Evolutionary conservation across 495 filamentous ascomycete species (phyloP).

Genomic region (Talaromyces trachyspermus): DNA sequence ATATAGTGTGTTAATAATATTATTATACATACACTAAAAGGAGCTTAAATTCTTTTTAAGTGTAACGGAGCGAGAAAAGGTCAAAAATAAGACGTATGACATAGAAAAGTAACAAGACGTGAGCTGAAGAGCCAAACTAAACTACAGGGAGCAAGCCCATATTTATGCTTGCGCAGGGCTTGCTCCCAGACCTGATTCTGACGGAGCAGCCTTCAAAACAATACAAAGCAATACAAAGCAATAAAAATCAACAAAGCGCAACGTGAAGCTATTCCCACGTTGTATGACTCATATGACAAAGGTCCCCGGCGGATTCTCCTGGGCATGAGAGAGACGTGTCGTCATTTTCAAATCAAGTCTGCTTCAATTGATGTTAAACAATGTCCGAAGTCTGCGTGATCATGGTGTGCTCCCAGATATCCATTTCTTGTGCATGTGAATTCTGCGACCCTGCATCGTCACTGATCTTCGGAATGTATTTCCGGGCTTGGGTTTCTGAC

Average conservation of each 20-base stretch:
- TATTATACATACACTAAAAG: no score
- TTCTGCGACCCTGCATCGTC: neutral
- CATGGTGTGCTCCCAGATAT: neutral
- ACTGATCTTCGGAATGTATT: neutral
- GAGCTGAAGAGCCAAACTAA: slow-evolving; percentile 3
- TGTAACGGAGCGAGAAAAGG: neutral
- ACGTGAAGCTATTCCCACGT: neutral
- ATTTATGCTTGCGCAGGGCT: neutral
- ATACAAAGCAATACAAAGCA: neutral
- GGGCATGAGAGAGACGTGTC: no score
- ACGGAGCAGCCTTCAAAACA: neutral
- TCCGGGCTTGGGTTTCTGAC: neutral
- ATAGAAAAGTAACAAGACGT: slow-evolving; percentile 5
- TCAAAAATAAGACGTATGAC: neutral
- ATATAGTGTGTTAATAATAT: no score
- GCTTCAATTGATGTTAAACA: neutral
- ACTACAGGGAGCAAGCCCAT: slow-evolving; percentile 4
- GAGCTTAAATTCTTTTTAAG: no score
- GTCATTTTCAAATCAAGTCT: no score
- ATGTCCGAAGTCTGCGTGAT: neutral
- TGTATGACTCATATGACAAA: neutral
- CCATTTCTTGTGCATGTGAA: neutral
- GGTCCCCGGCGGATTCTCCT: neutral
- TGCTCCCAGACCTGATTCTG: neutral
- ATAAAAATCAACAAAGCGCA: neutral